Base-by-base conservation (phyloP, 345 rosid genomes). In the Eucalyptus grandis region DNA sequence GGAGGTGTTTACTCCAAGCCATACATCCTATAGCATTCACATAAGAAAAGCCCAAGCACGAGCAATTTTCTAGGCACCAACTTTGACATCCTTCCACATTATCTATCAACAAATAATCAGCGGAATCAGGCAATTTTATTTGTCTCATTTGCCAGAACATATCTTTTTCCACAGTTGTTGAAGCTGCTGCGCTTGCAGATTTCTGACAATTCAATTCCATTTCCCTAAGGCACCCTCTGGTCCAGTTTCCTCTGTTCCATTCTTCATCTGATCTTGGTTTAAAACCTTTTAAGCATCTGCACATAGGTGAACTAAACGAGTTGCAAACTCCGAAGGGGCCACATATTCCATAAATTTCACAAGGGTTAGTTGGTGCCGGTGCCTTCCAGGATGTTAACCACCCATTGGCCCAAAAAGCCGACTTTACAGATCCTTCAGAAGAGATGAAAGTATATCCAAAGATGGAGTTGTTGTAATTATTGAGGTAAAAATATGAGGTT, bases 211-310 rank as follows among this genome's bases (percentile, higher is more conserved):
- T 40, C 49, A 88, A 44, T 34, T 44, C 53, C 10, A 21, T 65
- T 58, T 89, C 69, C 90, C 90, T 89, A 11, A 47, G 81, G 83
- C 93, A 93, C 13, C 93, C 93, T 27, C 87, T 89, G 5, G 91
- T 86, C 58, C 87, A 47, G 87, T 67, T n/a, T 19, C 86, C 26
- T 49, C 51, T 40, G 40, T 34, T 49, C 94, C 92, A 90, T 56
- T 86, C 88, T 15, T 65, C 22, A 2, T 21, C 7, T 19, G 81
- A 85, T 54, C 72, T 91, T 8, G 95, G 95, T 54, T 87, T 81
- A 65, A 91, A 94, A 24, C 94, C 94, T 2, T 86, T 86, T 15
- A 92, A 72, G 49, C 94, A 94, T 4, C 5, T 65, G 62, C 95
- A 92, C 26, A 54, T 82, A 22, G 88, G 69, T 30, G 14, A 44